Base-by-base conservation (phyloP, 148 eudicot genomes). In the Silene conica region DNA sequence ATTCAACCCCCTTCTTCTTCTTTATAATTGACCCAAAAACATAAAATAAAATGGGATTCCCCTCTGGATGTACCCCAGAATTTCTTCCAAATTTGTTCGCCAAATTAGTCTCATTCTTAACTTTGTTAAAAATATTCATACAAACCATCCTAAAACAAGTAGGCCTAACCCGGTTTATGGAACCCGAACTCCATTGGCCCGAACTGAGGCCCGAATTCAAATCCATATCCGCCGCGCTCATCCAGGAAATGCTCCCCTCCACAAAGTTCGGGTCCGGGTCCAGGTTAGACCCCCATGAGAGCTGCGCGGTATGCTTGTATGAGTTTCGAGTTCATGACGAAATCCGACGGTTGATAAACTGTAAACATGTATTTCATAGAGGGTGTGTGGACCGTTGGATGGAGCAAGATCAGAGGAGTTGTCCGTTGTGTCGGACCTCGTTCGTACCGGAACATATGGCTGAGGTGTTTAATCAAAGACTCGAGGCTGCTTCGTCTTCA, bases 311-410 rank as follows among this genome's bases (percentile, higher is more conserved):
- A 0, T 93, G 98, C 63, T 43, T 90, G 79, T 75, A 84, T 73
- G 92, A 90, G 43, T 93, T 91, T 59, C 66, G 78, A 6, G 69
- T 57, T 13, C 74, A 73, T 7, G 90, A 90, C 31, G 90, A 86
- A 84, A 79, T 87, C 79, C 76, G 88, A 70, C 77, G 71, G 83
- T 76, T 92, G 74, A 60, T 73, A 1, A 86, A 88, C 23, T 88
- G 93, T 76, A 50, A 76, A 19, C 93, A 85, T 56, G 45, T 90
- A 63, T 87, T 90, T 43, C 96, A 93, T 58, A 69, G 77, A 73
- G 74, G 76, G 62, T 93, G 96, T 72, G 79, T 90, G 67, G 98
- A 87, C 88, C 85, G 87, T 74, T 93, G 96, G 96, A 87, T 93
- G 88, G 93, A 87, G 48, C 92, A 89, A 58, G 90, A 88, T 76